Evolutionary conservation across 1,139 yeast species (phyloP).

Genomic region (Suhomyces bolitotheri): DNA sequence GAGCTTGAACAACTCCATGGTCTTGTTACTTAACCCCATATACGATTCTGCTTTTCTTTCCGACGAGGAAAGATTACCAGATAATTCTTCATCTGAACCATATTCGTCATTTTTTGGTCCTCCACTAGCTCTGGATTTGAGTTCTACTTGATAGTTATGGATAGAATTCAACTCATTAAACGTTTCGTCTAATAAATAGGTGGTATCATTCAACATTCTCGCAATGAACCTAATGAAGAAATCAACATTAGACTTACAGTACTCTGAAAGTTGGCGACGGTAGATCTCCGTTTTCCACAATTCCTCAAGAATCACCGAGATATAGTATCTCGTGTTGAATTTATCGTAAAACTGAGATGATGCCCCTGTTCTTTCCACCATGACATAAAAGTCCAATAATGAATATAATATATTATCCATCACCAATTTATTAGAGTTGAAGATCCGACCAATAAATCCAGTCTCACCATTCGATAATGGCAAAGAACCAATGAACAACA

Average conservation of each 20-base stretch:
- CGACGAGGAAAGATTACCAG: slow-evolving; percentile 54
- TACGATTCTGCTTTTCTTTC: slow-evolving; percentile 81
- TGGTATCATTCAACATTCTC: slow-evolving; percentile 89
- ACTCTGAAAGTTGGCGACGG: slow-evolving; percentile 64
- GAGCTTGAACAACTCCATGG: slow-evolving; percentile 73
- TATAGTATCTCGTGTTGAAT: slow-evolving; percentile 85
- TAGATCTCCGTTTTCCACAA: slow-evolving; percentile 77
- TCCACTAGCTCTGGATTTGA: slow-evolving; percentile 42
- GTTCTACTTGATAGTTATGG: slow-evolving; percentile 69
- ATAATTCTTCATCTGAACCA: slow-evolving; percentile 63
- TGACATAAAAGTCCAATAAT: slow-evolving; percentile 84
- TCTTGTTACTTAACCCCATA: slow-evolving; percentile 81
- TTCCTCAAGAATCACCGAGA: slow-evolving; percentile 78
- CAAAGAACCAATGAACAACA: slow-evolving; percentile 73
- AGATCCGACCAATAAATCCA: slow-evolving; percentile 71
- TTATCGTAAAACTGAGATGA: slow-evolving; percentile 95
- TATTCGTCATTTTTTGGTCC: slow-evolving; percentile 42
- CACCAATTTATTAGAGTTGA: slow-evolving; percentile 64
- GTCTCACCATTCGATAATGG: slow-evolving; percentile 57
- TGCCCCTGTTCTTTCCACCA: slow-evolving; percentile 95
- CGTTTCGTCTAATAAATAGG: slow-evolving; percentile 89
- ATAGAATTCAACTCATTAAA: slow-evolving; percentile 75
- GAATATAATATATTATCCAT: slow-evolving; percentile 73
- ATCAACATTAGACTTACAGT: slow-evolving; percentile 66
- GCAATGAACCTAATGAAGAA: slow-evolving; percentile 93